Evolutionary conservation across 75 land plant species (phyloP).

Genomic region (Sequoia sempervirens): DNA sequence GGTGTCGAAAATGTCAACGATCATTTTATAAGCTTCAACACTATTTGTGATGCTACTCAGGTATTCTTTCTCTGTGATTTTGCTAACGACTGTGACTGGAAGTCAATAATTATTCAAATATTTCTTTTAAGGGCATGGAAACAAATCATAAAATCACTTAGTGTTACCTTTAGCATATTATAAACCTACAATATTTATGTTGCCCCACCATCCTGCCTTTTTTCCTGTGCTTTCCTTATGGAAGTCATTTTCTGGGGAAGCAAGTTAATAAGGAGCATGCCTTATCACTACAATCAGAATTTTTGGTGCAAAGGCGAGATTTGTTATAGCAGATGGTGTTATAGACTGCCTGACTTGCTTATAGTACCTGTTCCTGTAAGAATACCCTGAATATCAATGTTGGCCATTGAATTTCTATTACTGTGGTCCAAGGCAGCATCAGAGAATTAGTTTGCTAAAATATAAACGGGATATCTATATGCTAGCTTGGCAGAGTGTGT

Average conservation of each 20-base stretch:
- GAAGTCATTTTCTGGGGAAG: background rate
- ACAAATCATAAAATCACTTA: background rate
- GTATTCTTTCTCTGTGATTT: conserved; percentile 22
- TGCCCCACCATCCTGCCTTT: background rate
- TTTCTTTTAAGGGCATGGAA: background rate
- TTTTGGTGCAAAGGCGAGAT: background rate
- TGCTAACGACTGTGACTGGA: background rate
- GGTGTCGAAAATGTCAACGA: conserved; percentile 80
- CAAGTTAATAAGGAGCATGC: background rate
- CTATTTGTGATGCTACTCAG: conserved; percentile 99
- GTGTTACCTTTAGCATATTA: background rate
- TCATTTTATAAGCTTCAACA: conserved; percentile 92
- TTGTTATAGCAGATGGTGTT: background rate
- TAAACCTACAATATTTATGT: background rate
- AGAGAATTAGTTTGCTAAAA: background rate
- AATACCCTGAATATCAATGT: background rate
- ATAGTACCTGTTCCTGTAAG: background rate
- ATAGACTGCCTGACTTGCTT: background rate
- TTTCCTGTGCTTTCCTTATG: background rate
- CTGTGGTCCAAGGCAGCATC: background rate
- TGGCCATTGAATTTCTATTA: background rate
- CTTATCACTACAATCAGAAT: background rate
- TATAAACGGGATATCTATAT: background rate
- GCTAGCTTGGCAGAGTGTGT: background rate
- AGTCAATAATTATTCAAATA: background rate